Conservation (phyloP, 495 filamentous ascomycete species). For the Entonaema liquescens region DNA sequence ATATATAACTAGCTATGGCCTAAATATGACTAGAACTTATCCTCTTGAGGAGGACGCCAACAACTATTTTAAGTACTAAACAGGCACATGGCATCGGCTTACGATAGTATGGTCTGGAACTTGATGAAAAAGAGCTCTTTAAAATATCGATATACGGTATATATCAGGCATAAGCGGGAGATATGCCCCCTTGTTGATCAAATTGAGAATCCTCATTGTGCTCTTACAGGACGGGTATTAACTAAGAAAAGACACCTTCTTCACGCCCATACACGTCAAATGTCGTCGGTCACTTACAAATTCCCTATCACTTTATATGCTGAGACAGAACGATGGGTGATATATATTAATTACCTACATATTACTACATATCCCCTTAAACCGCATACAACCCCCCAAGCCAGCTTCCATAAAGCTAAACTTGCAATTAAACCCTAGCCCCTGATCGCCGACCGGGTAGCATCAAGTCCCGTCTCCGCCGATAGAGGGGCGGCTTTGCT, state of each 20-base stretch:
- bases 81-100: no score
- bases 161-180: background rate
- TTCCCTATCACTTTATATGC: no score
- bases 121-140: no score
- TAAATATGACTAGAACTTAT: no score
- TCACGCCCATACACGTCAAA: background rate
- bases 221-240: background rate
- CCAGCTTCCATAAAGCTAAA: background rate
- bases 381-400: background rate
- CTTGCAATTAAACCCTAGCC: slow-evolving; percentile 16
- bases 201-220: background rate
- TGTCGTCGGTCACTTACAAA: background rate
- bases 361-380: background rate
- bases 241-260: background rate
- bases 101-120: no score
- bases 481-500: slow-evolving; percentile 10
- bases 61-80: no score
- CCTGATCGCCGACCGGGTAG: background rate
- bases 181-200: background rate
- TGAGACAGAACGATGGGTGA: background rate
- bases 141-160: no score
- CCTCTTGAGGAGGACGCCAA: no score
- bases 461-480: background rate
- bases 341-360: background rate
- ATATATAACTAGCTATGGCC: no score